A percentile compares a stretch with the other conserved stretches of the same genome.
Evolutionary conservation across 768 basidiomycete species (phyloP).

Genomic region (Russula griseocarnosa): DNA sequence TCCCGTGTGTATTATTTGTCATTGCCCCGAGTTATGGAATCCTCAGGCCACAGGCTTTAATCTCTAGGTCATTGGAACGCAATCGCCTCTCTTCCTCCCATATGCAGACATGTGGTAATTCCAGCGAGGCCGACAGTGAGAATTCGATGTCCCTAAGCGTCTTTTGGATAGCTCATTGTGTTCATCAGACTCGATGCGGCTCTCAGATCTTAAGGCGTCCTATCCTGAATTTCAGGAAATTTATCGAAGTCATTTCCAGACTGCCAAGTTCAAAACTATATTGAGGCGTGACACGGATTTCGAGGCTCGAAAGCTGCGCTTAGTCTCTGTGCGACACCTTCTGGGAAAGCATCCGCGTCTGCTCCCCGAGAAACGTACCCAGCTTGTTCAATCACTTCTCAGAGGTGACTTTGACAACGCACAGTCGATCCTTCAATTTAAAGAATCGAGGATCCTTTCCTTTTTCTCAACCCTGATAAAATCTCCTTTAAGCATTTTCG

Average conservation of each 20-base stretch:
- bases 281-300: neutral
- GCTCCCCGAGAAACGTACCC: neutral
- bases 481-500: neutral
- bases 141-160: neutral
- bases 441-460: neutral
- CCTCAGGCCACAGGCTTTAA: neutral
- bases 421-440: neutral
- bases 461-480: accelerated
- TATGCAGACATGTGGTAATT: neutral
- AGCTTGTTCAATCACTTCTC: constrained; percentile 5
- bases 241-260: neutral
- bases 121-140: neutral
- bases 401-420: neutral
- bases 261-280: neutral
- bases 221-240: neutral
- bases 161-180: neutral
- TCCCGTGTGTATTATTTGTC: constrained; percentile 8
- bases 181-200: neutral
- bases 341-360: neutral
- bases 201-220: neutral
- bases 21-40: neutral
- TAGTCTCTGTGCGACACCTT: constrained; percentile 1
- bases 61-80: constrained; percentile 6
- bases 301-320: constrained; percentile 1
- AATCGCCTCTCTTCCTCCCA: neutral